These are phyloP conservation scores for Coniochaeta sp. DNA, from an alignment of 2,329 filamentous ascomycete genomes.

Conservation along the genomic window DNA sequence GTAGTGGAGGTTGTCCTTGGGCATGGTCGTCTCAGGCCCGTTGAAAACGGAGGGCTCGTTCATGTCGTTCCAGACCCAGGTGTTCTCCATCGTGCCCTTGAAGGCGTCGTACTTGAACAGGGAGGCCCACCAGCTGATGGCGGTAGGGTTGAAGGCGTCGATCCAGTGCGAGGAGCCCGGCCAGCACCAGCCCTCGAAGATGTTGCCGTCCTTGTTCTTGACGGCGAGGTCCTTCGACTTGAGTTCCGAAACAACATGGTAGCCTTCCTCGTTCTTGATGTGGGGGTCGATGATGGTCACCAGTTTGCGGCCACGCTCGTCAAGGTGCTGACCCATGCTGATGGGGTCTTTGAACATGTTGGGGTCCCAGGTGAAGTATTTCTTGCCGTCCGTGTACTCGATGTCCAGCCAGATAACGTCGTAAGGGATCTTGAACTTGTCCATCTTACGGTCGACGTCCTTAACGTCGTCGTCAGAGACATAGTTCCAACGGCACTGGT, in stretches of 20 bases:
- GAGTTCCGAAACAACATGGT: constrained; percentile 70
- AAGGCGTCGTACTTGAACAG: constrained; percentile 86
- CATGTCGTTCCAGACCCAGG: constrained; percentile 99
- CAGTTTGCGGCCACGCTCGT: constrained; percentile 78
- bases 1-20: constrained; percentile 91
- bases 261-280: constrained; percentile 85
- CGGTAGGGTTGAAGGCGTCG: constrained; percentile 90
- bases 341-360: constrained; percentile 82
- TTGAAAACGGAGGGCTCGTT: constrained; percentile 99
- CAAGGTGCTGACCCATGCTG: constrained; percentile 82
- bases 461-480: constrained; percentile 94
- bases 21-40: constrained; percentile 96
- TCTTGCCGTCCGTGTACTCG: constrained; percentile 93
- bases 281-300: constrained; percentile 96
- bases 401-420: constrained; percentile 99
- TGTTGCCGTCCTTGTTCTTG: constrained; percentile 80
- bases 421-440: constrained; percentile 91
- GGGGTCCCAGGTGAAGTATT: constrained; percentile 97
- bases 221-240: constrained; percentile 78
- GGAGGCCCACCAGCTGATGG: constrained; percentile 82
- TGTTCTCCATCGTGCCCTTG: constrained; percentile 78
- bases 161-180: constrained; percentile 95
- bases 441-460: constrained; percentile 93
- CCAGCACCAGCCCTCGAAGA: constrained; percentile 98
- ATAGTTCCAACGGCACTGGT: constrained; percentile 99